These are phyloP conservation scores for Trichoderma cornu-damae DNA, from an alignment of 2,329 filamentous ascomycete genomes.

Conservation along the genomic window DNA sequence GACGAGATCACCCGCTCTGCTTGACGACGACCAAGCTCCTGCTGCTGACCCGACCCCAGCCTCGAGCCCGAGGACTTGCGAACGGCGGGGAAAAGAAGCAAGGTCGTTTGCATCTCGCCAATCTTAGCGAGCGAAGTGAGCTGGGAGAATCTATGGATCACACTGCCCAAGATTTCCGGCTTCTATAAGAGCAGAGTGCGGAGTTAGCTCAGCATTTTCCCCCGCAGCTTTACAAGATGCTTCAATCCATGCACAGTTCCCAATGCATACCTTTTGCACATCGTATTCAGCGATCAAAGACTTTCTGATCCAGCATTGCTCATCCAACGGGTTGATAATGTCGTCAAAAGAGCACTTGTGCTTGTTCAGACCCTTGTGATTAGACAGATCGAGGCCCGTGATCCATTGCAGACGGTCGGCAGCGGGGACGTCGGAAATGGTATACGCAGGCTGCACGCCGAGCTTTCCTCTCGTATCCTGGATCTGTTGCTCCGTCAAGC, in stretches of 20 bases:
- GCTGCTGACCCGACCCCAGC: constrained; percentile 38
- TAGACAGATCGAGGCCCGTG: constrained; percentile 38
- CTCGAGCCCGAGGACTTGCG: constrained; percentile 34
- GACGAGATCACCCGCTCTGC: constrained; percentile 44
- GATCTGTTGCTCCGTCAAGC: constrained; percentile 45
- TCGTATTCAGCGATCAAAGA: constrained; percentile 43
- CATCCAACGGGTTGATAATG: constrained; percentile 40
- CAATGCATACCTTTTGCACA: constrained; percentile 37
- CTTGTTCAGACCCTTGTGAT: constrained; percentile 34
- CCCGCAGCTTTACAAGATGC: not conserved
- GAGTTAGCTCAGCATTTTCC: not conserved
- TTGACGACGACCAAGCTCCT: constrained; percentile 45
- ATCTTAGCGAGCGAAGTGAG: constrained; percentile 43
- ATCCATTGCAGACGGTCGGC: constrained; percentile 40
- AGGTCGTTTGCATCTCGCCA: constrained; percentile 51
- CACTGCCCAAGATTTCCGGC: constrained; percentile 37
- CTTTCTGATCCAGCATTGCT: constrained; percentile 42
- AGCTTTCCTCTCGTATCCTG: constrained; percentile 39
- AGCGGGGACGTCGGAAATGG: constrained; percentile 43
- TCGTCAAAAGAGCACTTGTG: constrained; percentile 37
- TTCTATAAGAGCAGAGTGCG: constrained; percentile 29
- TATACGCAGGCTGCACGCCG: constrained; percentile 43
- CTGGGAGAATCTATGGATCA: constrained; percentile 42
- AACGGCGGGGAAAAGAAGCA: constrained; percentile 51
- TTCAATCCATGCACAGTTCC: not conserved